phyloP scores from a whole-genome alignment of 306 rosid species.

The Biancaea sappan region DNA sequence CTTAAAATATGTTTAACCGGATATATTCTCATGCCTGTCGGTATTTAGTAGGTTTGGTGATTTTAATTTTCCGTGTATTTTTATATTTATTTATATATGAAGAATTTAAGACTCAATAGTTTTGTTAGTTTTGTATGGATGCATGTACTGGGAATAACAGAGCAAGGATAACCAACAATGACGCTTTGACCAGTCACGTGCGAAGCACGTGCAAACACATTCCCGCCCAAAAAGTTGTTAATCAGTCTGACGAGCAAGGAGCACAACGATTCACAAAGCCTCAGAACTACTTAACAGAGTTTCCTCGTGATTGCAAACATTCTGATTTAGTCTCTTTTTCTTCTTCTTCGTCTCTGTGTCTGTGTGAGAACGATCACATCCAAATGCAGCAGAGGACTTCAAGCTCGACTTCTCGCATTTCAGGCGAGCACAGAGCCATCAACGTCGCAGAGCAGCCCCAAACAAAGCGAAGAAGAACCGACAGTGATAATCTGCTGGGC shows the following conservation, averaged over 20 bases:
- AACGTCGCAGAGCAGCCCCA: neutral
- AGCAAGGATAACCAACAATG: neutral
- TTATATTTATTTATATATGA: too few species aligned
- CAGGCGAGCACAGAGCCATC: slow-evolving; percentile 9
- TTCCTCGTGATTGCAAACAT: neutral
- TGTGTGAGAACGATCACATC: neutral
- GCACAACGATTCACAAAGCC: neutral
- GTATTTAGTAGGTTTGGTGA: neutral
- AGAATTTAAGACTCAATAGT: too few species aligned
- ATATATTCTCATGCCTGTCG: too few species aligned
- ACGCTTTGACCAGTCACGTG: neutral
- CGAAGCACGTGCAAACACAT: neutral
- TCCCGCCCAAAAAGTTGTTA: neutral
- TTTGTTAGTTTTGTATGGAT: too few species aligned
- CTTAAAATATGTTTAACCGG: too few species aligned
- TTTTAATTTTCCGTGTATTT: neutral
- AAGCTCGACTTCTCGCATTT: neutral
- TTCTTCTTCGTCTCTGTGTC: neutral
- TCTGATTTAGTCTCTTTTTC: neutral
- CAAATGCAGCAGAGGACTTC: slow-evolving; percentile 11
- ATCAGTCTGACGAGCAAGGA: neutral
- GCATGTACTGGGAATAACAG: too few species aligned
- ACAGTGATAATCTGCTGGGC: neutral
- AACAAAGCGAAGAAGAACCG: neutral
- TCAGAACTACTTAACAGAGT: neutral